Evolutionary conservation across 2,329 filamentous ascomycete species (phyloP).

Genomic region (Didymosphaeria variabile): DNA sequence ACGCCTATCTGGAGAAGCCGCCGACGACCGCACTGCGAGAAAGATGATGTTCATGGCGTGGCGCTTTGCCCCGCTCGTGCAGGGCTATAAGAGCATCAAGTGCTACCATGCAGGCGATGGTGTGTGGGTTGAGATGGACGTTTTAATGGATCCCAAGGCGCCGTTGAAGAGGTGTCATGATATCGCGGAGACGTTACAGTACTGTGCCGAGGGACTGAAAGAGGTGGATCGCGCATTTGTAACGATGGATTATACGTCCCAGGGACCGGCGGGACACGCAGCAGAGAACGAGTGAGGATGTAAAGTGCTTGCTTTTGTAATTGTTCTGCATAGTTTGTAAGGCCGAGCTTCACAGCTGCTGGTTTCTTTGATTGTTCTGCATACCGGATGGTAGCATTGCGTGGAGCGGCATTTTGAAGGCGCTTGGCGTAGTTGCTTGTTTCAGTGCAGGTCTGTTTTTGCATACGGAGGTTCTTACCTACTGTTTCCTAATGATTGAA

Average conservation of each 20-base stretch:
- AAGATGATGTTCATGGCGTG: constrained; percentile 69
- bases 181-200: constrained; percentile 70
- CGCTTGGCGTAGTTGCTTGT: too few relatives aligned
- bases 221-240: constrained; percentile 64
- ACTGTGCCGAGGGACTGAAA: constrained; percentile 54
- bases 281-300: constrained; percentile 27
- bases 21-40: constrained; percentile 60
- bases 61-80: constrained; percentile 63
- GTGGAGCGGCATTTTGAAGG: too few relatives aligned
- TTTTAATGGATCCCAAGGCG: constrained; percentile 64
- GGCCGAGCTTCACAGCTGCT: too few relatives aligned
- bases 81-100: constrained; percentile 63
- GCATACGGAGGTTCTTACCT: too few relatives aligned
- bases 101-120: constrained; percentile 71
- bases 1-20: constrained; percentile 67
- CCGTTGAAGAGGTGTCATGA: constrained; percentile 65
- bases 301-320: background rate
- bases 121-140: constrained; percentile 69
- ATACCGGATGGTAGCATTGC: too few relatives aligned
- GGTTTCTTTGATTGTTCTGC: too few relatives aligned
- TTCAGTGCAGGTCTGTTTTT: too few relatives aligned
- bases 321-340: too few relatives aligned
- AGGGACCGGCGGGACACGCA: constrained; percentile 55
- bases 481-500: too few relatives aligned
- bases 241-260: constrained; percentile 57